These are phyloP conservation scores for Elsinoe ampelina DNA, from an alignment of 2,329 filamentous ascomycete genomes.

Conservation along the genomic window DNA sequence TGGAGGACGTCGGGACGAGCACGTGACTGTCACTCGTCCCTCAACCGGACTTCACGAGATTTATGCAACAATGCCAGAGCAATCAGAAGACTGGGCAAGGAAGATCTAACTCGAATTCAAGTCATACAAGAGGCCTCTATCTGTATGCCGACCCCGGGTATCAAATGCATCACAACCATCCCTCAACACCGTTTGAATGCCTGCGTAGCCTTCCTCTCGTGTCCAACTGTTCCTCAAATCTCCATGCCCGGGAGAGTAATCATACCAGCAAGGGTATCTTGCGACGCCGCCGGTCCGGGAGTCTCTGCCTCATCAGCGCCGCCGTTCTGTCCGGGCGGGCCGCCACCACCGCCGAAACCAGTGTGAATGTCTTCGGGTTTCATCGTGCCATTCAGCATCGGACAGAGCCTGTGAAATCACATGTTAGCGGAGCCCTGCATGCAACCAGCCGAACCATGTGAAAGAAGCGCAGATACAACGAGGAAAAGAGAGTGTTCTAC, in stretches of 20 bases:
- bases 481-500: constrained; percentile 12
- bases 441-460: constrained; percentile 1
- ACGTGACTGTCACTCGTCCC: too few relatives aligned
- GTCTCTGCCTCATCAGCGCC: not conserved
- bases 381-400: constrained; percentile 68
- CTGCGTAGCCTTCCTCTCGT: not conserved
- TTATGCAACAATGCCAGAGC: too few relatives aligned
- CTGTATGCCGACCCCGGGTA: not conserved
- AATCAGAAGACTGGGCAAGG: too few relatives aligned
- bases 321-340: constrained; percentile 14
- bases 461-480: not conserved
- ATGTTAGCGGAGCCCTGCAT: constrained; percentile 12
- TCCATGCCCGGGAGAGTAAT: constrained; percentile 11
- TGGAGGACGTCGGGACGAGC: too few relatives aligned
- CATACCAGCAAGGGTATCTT: constrained; percentile 7
- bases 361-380: constrained; percentile 27
- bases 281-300: not conserved
- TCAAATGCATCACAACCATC: not conserved
- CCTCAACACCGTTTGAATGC: not conserved
- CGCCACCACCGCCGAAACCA: constrained; percentile 16
- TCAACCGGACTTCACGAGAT: too few relatives aligned
- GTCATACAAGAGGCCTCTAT: not conserved
- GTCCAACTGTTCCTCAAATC: not conserved
- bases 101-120: too few relatives aligned
- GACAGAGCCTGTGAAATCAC: constrained; percentile 56